Base-by-base conservation (phyloP, 768 basidiomycete species). In the Rhodotorula paludigena region DNA sequence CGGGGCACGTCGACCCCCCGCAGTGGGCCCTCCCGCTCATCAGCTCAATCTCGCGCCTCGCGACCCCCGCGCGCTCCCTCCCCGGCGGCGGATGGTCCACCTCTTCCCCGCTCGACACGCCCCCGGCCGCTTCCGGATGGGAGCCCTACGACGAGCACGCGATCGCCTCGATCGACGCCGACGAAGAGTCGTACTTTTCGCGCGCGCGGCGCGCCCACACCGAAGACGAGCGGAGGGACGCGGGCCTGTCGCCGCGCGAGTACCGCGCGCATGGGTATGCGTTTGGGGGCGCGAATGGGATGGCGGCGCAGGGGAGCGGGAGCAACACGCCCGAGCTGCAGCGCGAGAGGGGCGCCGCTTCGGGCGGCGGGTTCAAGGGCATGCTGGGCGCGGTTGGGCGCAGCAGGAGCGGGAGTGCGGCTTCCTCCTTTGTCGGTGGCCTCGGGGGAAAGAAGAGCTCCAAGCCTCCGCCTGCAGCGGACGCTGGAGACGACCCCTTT, bases 21-120 rank as follows among this genome's bases (percentile, higher is more conserved):
- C 79, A 82, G 3, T 98, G 90, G 89, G 87, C 92, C 2, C 78
- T 81, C n/a, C 76, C 82, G 3, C 82, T 99, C 33, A 86, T 90
- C 65, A 83, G 84, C 61, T 86, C 87, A 3, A 81, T 99, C 45
- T 85, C 90, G 57, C 77, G 82, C 16, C 87, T 87, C 71, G 88
- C 87, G 28, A 39, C 54, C 25, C 20, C 20, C 6, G 25, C 25
- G 9, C 35, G 35, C 38, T 36, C 54, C 11, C 54, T 55, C 35
- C 54, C 54, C 54, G 54, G 54, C 54, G 54, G 54, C 5, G 54
- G 54, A 15, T 55, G 54, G 54, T 20, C 20, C 10, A 33, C 33
- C 54, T 38, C 39, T 38, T 55, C 54, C n/a, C 54, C 54, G 4
- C 35, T 55, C 35, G 38, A 55, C 5, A 85, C 87, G 20, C 39